Evolutionary conservation across 2,329 filamentous ascomycete genomes (phyloP).

Genomic region (Fusarium robinianum): DNA sequence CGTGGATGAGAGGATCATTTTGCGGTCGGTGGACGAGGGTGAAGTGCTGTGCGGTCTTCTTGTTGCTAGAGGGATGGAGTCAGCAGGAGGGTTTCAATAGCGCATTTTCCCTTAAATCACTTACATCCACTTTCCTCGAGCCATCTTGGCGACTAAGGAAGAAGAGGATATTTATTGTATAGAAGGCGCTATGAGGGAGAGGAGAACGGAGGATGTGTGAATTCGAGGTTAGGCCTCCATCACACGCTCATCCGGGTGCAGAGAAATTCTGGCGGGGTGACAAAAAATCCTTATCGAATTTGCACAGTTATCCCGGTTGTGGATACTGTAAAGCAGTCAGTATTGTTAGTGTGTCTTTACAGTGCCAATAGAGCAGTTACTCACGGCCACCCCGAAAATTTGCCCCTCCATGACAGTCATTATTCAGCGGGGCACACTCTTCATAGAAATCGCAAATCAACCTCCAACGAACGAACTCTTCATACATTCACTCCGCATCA

Average conservation of each 20-base stretch:
- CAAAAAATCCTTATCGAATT: constrained; percentile 39
- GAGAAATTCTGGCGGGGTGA: constrained; percentile 41
- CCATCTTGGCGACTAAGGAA: constrained; percentile 60
- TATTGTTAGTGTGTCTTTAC: constrained; percentile 14
- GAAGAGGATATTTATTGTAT: constrained; percentile 19
- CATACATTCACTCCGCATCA: constrained; percentile 24
- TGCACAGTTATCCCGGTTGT: constrained; percentile 36
- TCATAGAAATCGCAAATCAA: constrained; percentile 25
- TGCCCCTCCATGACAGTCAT: constrained; percentile 54
- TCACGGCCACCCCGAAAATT: constrained; percentile 44
- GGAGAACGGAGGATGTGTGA: constrained; percentile 8
- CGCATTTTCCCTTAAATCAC: constrained; percentile 21
- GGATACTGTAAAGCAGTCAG: constrained; percentile 36
- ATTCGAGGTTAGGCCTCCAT: constrained; percentile 35
- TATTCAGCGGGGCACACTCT: constrained; percentile 44
- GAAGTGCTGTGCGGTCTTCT: constrained; percentile 91
- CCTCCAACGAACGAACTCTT: constrained; percentile 20
- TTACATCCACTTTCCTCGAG: constrained; percentile 72
- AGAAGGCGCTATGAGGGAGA: constrained; percentile 8
- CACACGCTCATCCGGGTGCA: constrained; percentile 32
- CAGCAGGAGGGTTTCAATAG: constrained; percentile 3
- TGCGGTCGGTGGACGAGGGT: constrained; percentile 94
- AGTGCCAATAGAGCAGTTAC: constrained; percentile 34
- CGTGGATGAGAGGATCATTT: constrained; percentile 96
- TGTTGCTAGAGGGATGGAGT: constrained; percentile 57